A percentile compares a stretch with the other conserved stretches of the same genome.
These are phyloP conservation scores for Podaxis pistillaris DNA, from an alignment of 768 basidiomycete species.

Conservation along the genomic window DNA sequence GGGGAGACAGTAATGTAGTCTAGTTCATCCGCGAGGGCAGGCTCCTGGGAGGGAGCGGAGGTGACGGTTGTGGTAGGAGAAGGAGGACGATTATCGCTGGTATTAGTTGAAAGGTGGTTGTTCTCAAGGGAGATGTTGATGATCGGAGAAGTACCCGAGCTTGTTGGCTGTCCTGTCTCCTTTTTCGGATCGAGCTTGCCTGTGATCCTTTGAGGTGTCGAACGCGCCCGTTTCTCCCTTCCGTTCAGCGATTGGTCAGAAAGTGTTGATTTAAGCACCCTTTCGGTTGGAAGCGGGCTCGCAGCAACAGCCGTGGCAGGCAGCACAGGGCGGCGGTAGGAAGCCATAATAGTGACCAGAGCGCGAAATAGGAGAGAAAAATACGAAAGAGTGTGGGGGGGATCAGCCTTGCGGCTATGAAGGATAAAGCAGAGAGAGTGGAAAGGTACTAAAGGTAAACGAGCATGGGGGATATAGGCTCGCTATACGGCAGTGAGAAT, in stretches of 20 bases:
- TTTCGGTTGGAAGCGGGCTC: constrained; percentile 37
- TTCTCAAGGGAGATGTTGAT: constrained; percentile 48
- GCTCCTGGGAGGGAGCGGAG: constrained; percentile 29
- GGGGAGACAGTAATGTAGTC: constrained; percentile 62
- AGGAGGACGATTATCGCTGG: constrained; percentile 20
- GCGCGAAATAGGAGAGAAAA: constrained; percentile 13
- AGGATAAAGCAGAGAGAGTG: constrained; percentile 17
- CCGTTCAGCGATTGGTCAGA: constrained; percentile 47
- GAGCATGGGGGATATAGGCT: not conserved
- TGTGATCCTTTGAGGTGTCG: constrained; percentile 24
- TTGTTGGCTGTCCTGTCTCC: constrained; percentile 26
- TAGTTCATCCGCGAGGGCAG: constrained; percentile 65
- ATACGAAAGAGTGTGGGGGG: constrained; percentile 18
- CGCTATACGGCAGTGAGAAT: constrained; percentile 2
- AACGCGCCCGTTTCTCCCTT: constrained; percentile 27
- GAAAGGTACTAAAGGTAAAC: constrained; percentile 15
- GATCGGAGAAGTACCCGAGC: constrained; percentile 43
- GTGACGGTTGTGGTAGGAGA: constrained; percentile 24
- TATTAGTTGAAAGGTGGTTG: constrained; percentile 18
- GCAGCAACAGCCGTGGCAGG: constrained; percentile 36
- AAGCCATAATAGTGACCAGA: constrained; percentile 20
- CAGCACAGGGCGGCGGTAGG: constrained; percentile 28
- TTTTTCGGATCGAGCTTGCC: constrained; percentile 35
- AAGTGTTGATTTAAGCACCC: constrained; percentile 44
- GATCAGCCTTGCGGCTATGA: constrained; percentile 3